A percentile compares a stretch with the other conserved stretches of the same genome.
Evolutionary conservation across 225 moss, liverwort and hornwort genomes (phyloP).

Genomic region (Ulota crispa): DNA sequence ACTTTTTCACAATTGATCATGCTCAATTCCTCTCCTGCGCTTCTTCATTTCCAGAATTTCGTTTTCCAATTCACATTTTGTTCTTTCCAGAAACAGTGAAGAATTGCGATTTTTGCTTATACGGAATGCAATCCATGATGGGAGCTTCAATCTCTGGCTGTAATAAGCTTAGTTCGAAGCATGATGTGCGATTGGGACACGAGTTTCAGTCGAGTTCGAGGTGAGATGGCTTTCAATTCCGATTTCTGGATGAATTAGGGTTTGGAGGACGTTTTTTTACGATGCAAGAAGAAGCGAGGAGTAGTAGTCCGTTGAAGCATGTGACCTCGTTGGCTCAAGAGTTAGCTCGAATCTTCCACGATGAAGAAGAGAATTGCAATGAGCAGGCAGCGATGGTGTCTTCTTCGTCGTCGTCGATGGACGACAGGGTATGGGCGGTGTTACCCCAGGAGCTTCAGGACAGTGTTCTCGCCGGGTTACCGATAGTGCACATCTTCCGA

Average conservation of each 20-base stretch:
- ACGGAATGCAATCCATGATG: neutral
- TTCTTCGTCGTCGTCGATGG: conserved; percentile 17
- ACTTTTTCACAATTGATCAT: neutral
- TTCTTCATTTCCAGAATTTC: neutral
- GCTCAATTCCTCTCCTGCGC: neutral
- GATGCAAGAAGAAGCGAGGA: conserved; percentile 35
- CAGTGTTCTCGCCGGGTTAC: conserved; percentile 32
- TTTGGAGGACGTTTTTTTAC: neutral
- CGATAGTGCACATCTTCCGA: conserved; percentile 40
- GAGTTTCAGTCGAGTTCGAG: neutral
- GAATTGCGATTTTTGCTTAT: neutral
- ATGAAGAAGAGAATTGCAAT: conserved; percentile 27
- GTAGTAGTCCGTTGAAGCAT: conserved; percentile 32
- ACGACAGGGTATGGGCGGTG: conserved; percentile 43
- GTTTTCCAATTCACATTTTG: neutral
- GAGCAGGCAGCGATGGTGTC: neutral
- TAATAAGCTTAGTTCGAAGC: neutral
- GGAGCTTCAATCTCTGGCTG: neutral
- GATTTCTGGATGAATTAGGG: conserved; percentile 16
- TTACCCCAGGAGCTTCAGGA: conserved; percentile 51
- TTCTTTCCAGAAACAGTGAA: neutral
- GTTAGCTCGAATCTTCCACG: conserved; percentile 29
- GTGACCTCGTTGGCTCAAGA: conserved; percentile 28
- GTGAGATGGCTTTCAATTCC: neutral
- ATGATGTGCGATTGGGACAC: neutral